phyloP scores from a whole-genome alignment of 2,329 filamentous ascomycete species.

The Pyrenophora tritici-repentis region DNA sequence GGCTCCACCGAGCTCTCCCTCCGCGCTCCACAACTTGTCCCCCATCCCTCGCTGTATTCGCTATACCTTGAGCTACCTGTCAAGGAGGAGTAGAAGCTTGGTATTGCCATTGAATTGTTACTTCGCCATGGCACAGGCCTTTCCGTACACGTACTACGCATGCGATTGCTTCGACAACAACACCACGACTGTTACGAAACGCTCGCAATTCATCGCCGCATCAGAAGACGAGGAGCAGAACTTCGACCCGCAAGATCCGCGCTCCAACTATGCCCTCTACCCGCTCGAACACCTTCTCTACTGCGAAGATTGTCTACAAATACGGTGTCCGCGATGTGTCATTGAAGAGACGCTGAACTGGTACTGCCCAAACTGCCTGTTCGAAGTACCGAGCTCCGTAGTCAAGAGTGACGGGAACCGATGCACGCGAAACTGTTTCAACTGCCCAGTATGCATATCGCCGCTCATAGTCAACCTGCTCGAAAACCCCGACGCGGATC shows the following conservation, averaged over 20 bases:
- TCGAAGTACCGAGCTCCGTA: slow-evolving; percentile 92
- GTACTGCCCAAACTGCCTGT: slow-evolving; percentile 93
- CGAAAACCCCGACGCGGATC: slow-evolving; percentile 53
- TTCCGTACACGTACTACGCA: slow-evolving; percentile 68
- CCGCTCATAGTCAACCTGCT: slow-evolving; percentile 76
- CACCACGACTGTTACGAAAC: slow-evolving; percentile 35
- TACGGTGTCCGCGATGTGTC: slow-evolving; percentile 89
- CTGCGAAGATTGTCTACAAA: slow-evolving; percentile 96
- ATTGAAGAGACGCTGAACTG: slow-evolving; percentile 92
- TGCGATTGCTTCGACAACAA: slow-evolving; percentile 64
- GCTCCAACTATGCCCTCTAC: slow-evolving; percentile 89
- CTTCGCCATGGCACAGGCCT: slow-evolving; percentile 58
- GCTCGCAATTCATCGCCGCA: slow-evolving; percentile 37
- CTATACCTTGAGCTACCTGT: not conserved
- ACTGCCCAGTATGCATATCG: slow-evolving; percentile 86
- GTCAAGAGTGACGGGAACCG: slow-evolving; percentile 93
- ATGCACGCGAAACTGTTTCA: slow-evolving; percentile 93
- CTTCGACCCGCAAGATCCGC: slow-evolving; percentile 83
- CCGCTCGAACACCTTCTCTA: slow-evolving; percentile 93
- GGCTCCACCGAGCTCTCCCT: slow-evolving; percentile 13
- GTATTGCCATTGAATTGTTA: not conserved
- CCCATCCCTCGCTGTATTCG: slow-evolving; percentile 2
- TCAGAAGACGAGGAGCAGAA: slow-evolving; percentile 74
- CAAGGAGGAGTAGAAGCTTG: slow-evolving; percentile 1
- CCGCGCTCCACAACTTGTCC: slow-evolving; percentile 6